Evolutionary conservation across 768 basidiomycete genomes (phyloP).

Genomic region (Leucogyrophana mollusca): DNA sequence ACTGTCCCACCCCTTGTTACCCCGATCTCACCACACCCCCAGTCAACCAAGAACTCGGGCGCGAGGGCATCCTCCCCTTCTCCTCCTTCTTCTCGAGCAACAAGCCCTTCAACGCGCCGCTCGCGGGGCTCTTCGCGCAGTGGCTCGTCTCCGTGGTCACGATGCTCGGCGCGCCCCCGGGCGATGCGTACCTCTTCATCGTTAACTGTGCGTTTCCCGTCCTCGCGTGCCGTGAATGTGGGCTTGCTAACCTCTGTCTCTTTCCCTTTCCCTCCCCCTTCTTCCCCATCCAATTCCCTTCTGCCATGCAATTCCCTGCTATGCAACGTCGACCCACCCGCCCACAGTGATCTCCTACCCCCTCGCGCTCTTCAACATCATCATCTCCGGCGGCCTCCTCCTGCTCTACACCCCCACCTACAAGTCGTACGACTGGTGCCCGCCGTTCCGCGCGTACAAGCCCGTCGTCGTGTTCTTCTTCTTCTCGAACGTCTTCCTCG

Average conservation of each 20-base stretch:
- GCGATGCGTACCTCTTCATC: slow-evolving; percentile 74
- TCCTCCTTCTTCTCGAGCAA: slow-evolving; percentile 69
- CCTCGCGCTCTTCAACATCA: slow-evolving; percentile 52
- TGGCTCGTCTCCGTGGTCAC: slow-evolving; percentile 58
- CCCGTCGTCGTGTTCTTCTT: slow-evolving; percentile 52
- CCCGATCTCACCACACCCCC: slow-evolving; percentile 14
- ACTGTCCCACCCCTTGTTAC: slow-evolving; percentile 3
- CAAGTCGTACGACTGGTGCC: slow-evolving; percentile 52
- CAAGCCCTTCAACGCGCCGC: slow-evolving; percentile 67
- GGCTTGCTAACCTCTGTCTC: neutral
- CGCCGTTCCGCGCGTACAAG: slow-evolving; percentile 61
- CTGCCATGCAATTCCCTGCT: neutral
- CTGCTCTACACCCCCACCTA: slow-evolving; percentile 52
- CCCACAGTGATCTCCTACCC: slow-evolving; percentile 57
- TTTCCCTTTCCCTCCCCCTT: neutral
- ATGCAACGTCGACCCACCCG: neutral
- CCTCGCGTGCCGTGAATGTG: neutral
- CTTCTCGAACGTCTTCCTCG: slow-evolving; percentile 62
- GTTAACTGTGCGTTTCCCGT: slow-evolving; percentile 58
- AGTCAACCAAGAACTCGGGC: slow-evolving; percentile 75
- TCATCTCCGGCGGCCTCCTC: slow-evolving; percentile 61
- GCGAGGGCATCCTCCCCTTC: slow-evolving; percentile 67
- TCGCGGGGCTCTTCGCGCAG: slow-evolving; percentile 61
- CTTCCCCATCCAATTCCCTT: neutral
- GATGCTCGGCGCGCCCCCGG: slow-evolving; percentile 58